Base-by-base conservation (phyloP, 2,329 filamentous ascomycete genomes). In the Penicillium verrucosum region DNA sequence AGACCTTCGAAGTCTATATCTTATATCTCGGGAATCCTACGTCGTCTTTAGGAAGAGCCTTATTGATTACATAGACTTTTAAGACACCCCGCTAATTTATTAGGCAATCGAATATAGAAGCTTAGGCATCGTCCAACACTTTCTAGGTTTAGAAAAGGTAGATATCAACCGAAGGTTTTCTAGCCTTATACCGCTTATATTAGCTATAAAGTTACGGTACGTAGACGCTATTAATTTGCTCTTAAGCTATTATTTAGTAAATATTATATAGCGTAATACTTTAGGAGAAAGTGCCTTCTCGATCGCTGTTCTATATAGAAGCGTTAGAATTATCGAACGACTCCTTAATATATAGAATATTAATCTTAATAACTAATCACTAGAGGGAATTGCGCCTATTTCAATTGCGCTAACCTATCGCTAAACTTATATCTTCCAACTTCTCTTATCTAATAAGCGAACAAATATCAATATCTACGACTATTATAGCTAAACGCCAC, bases 181-280 rank as follows among this genome's bases (percentile, higher is more conserved):
- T 42, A 27, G 48, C 48, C 18, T 51, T 42, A 51, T 18, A 51
- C 37, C 48, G 0, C 48, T 42, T 14, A 51, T 51, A 27, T 11
- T 51, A 12, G 48, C 48, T 42, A 42, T 18, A 51, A 23, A 51
- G 9, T 42, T 51, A 18, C 48, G 37, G 27, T 51, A 42, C 48
- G 2, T 27, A 51, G 37, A 42, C 1, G 48, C 48, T 42, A 27
- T 42, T 51, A 5, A 34, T 42, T 51, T 51, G 18, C 48, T 51
- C n/a, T 51, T 34, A 42, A 41, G 48, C 27, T 14, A 51, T 51
- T 16, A 51, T 51, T 51, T 18, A 34, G 48, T 42, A n/a, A 41
- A 18, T 4, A n/a, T 30, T 25, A 50, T 30, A 49, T 11, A 49
- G 25, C 11, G 36, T 49, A 30, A 49, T 27, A 40, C 10, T 30